Base-by-base conservation (phyloP, 75 land plant genomes). In the Pinus taeda region DNA sequence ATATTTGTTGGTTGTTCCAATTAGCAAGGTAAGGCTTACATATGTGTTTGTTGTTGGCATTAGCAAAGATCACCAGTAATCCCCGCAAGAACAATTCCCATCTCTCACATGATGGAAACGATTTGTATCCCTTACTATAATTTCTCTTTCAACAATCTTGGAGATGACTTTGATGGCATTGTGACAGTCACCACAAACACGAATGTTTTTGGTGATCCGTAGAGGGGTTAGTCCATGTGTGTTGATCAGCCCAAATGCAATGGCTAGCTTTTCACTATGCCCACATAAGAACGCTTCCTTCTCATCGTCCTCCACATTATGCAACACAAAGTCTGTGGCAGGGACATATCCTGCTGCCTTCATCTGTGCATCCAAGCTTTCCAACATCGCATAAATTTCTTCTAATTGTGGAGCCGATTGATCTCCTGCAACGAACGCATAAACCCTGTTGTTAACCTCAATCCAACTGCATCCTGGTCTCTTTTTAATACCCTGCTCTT, bases 231-330 rank as follows among this genome's bases (percentile, higher is more conserved):
- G 77, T 29, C 63, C 56, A 9, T 75, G 83, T 72, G 83, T 82
- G 61, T 26, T 80, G 29, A 80, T 56, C 17, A 83, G 81, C 15
- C 83, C 83, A 65, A 73, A 83, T 22, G 84, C 84, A 66, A 80
- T 80, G 30, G 82, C 84, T 55, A 83, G n/a, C 73, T 71, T 80
- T 49, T 83, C 84, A 33, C 83, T 74, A 62, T 75, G 82, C 49
- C 58, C 66, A 22, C 76, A 74, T 22, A 79, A 30, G 57, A 57
- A 62, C 4, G 29, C 56, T 4, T 58, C 59, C 61, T 70, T 66
- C 57, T 69, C 49, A 8, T 74, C 60, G 24, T 49, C 66, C 15
- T 53, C 80, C 15, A 62, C 80, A 61, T 80, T n/a, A 11, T 36
- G 65, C 26, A 75, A 22, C 1, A 60, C 77, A 75, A 45, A 75